Percentiles rank a stretch among this genome's conserved stretches.
These are phyloP conservation scores for Backusella mclennaniae DNA, from an alignment of 192 early-diverging fungal genomes.

Conservation along the genomic window DNA sequence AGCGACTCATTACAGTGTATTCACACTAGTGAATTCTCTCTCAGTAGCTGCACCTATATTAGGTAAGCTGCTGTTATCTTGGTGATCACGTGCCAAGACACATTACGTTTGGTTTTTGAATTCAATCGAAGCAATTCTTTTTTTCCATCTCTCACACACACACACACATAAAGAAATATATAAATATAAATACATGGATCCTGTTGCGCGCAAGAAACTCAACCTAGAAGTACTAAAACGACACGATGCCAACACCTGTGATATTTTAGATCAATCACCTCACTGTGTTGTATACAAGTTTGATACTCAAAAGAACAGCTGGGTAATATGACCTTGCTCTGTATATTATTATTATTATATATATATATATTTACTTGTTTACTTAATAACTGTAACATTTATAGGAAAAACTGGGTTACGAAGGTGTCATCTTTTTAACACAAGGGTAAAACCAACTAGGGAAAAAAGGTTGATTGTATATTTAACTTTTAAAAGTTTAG, in stretches of 20 bases:
- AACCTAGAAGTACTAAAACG: conserved; percentile 84
- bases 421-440: conserved; percentile 90
- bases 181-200: conserved; percentile 45
- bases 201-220: conserved; percentile 57
- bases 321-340: conserved; percentile 58
- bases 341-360: no score
- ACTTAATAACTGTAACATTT: no score
- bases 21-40: no score
- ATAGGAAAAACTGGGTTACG: conserved; percentile 85
- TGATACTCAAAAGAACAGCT: conserved; percentile 62
- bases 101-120: no score
- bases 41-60: no score
- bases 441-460: conserved; percentile 51
- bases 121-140: neutral
- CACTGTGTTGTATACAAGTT: conserved; percentile 92
- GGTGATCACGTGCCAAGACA: no score
- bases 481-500: conserved; percentile 25
- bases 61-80: no score
- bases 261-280: conserved; percentile 80
- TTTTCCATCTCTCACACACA: neutral
- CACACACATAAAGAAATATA: neutral
- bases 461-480: neutral
- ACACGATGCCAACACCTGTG: conserved; percentile 75
- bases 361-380: no score
- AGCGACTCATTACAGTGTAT: no score